Percentiles rank a stretch among this genome's conserved stretches.
Evolutionary conservation across 2,329 filamentous ascomycete species (phyloP).

Genomic region (Emericellopsis cladophorae): DNA sequence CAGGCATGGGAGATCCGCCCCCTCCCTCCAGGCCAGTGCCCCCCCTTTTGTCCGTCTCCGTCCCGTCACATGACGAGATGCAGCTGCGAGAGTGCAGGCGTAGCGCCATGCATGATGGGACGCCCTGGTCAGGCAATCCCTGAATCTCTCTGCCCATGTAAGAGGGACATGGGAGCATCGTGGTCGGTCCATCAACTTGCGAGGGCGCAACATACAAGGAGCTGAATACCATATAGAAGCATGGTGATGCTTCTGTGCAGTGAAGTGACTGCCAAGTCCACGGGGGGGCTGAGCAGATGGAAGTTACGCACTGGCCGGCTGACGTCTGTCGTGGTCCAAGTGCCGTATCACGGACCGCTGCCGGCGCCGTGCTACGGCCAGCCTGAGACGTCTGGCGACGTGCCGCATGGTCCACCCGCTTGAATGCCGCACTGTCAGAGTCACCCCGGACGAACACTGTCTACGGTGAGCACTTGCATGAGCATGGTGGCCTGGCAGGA

Average conservation of each 20-base stretch:
- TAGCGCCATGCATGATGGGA: neutral
- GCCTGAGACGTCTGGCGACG: neutral
- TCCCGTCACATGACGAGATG: neutral
- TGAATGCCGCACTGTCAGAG: too few relatives aligned
- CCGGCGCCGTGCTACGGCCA: neutral
- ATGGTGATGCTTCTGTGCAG: neutral
- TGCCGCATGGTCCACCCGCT: too few relatives aligned
- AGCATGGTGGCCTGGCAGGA: too few relatives aligned
- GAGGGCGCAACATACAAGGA: neutral
- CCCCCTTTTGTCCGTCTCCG: neutral
- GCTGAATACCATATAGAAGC: neutral
- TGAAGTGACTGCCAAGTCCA: neutral
- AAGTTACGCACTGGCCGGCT: neutral
- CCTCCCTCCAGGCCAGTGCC: neutral
- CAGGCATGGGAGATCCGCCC: neutral
- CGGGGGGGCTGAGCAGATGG: neutral
- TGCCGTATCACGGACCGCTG: neutral
- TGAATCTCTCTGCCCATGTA: neutral
- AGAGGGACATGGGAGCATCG: neutral
- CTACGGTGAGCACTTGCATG: too few relatives aligned
- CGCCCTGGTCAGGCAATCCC: neutral
- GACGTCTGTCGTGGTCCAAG: neutral
- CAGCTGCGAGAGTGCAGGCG: neutral
- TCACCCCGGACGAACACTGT: too few relatives aligned
- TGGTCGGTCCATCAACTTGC: neutral